Conservation (phyloP, 805 yeast genomes). For the Lipomyces chichibuensis region DNA sequence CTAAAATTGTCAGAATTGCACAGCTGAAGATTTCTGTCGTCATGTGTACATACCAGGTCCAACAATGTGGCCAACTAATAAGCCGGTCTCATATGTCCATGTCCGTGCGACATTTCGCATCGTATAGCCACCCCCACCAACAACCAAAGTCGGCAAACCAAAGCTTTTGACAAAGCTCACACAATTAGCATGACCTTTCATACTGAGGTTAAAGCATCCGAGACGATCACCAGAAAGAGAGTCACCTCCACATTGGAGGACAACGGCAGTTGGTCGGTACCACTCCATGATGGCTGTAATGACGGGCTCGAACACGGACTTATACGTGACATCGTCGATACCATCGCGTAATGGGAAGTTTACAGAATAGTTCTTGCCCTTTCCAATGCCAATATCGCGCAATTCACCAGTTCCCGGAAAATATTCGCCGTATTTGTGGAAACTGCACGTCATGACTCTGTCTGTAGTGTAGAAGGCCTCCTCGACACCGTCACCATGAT, state of each 20-base stretch:
- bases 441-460: constrained; percentile 93
- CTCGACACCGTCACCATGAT: constrained; percentile 98
- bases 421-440: constrained; percentile 94
- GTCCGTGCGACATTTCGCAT: constrained; percentile 92
- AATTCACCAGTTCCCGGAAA: constrained; percentile 97
- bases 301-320: constrained; percentile 62
- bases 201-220: constrained; percentile 91
- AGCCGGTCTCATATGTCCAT: constrained; percentile 94
- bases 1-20: constrained; percentile 41
- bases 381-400: constrained; percentile 85
- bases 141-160: constrained; percentile 84
- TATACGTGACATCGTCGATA: constrained; percentile 89
- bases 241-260: constrained; percentile 97
- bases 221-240: constrained; percentile 89
- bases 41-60: constrained; percentile 48
- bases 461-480: constrained; percentile 95
- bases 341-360: constrained; percentile 95
- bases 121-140: constrained; percentile 98
- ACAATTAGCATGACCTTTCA: constrained; percentile 94
- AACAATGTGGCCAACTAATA: constrained; percentile 62
- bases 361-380: constrained; percentile 83
- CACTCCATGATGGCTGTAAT: constrained; percentile 88
- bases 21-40: too few species aligned
- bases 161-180: constrained; percentile 86
- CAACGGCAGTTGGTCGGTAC: constrained; percentile 91